Base-by-base conservation (phyloP, 768 basidiomycete genomes). In the Lactarius akahatsu region DNA sequence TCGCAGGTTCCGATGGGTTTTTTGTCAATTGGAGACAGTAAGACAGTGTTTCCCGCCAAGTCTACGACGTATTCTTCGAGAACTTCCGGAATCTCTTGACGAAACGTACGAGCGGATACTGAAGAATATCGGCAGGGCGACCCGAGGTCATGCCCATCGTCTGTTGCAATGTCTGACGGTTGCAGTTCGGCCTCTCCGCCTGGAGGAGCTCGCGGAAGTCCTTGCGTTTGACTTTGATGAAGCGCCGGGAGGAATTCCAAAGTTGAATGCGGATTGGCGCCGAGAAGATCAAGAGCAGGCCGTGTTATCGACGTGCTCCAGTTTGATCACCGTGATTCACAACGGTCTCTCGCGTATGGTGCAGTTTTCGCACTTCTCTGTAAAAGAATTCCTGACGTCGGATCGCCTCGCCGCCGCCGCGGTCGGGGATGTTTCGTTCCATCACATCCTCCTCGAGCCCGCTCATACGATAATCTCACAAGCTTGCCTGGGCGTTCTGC, bases 341-440 rank as follows among this genome's bases (percentile, higher is more conserved):
- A 32, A 57, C 1, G 38, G 36, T 11, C 38, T 3, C 3, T 40
- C 20, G 18, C 30, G 38, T 1, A 26, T 58, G 13, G 57, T 58
- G 38, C 57, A 58, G 55, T 56, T 56, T 56, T 56, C 55, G 13
- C 55, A 56, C 55, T 56, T 56, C 30, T 56, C 55, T 1, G 57
- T 58, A 1, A 58, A 58, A 34, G 57, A 58, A 32, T 36, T 20
- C 18, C 34, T 36, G 1, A 36, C 34, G 3, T 36, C 34, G 3
- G 56, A 52, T 36, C 32, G 57, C 6, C 38, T 58, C 36, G 57
- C 38, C 13, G n/a, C 9, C 0, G 6, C 38, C 3, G n/a, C n/a
- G n/a, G n/a, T 15, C 20, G 32, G 15, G 23, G 57, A 58, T 6
- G 6, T 28, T 40, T 58, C 38, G 0, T 13, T 18, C n/a, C n/a